Evolutionary conservation across 1,139 yeast genomes (phyloP).

Genomic region (Komagataea norvegica): DNA sequence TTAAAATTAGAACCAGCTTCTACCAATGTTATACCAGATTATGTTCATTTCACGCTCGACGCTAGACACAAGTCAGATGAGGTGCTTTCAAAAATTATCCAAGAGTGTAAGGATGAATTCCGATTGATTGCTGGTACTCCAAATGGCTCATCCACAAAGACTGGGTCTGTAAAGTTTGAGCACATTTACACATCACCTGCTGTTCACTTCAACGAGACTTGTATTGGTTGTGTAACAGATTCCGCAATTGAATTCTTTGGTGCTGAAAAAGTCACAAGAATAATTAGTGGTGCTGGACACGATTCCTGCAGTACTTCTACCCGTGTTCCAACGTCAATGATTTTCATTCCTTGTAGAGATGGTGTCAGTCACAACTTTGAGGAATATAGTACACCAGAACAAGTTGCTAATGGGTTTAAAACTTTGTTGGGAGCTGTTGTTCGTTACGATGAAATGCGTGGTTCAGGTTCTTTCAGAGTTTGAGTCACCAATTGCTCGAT

Average conservation of each 20-base stretch:
- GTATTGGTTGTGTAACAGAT: slow-evolving; percentile 46
- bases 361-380: slow-evolving; percentile 69
- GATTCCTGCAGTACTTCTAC: slow-evolving; percentile 58
- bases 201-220: slow-evolving; percentile 47
- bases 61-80: slow-evolving; percentile 52
- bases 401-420: slow-evolving; percentile 54
- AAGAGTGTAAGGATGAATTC: slow-evolving; percentile 38
- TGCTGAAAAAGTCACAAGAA: slow-evolving; percentile 37
- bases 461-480: neutral
- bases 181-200: slow-evolving; percentile 48
- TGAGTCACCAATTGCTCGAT: neutral
- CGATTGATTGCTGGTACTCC: slow-evolving; percentile 25
- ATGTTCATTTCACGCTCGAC: slow-evolving; percentile 53
- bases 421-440: slow-evolving; percentile 57
- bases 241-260: slow-evolving; percentile 50
- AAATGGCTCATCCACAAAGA: slow-evolving; percentile 26
- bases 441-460: slow-evolving; percentile 40
- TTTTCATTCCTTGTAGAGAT: slow-evolving; percentile 64
- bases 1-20: slow-evolving; percentile 53
- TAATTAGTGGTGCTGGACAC: slow-evolving; percentile 71
- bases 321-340: slow-evolving; percentile 66
- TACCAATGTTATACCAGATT: slow-evolving; percentile 63
- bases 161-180: slow-evolving; percentile 36
- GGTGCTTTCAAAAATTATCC: slow-evolving; percentile 36
- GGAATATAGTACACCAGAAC: slow-evolving; percentile 61